Base-by-base conservation (phyloP, 495 filamentous ascomycete species). In the Penicillium samsonianum region DNA sequence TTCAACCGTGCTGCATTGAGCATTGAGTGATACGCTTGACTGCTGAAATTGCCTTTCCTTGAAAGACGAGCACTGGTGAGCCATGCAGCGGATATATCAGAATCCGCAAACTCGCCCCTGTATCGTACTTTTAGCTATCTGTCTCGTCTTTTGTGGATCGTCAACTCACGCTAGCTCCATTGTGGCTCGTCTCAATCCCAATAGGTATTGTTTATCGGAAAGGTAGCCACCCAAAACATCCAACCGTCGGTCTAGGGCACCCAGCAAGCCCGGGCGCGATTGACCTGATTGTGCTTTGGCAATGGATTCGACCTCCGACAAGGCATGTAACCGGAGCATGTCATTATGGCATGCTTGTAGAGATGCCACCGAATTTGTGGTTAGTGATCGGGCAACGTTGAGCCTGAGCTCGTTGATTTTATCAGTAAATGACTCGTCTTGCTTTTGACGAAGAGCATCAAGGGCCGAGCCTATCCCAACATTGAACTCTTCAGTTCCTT, bases 21-120 rank as follows among this genome's bases (percentile, higher is more conserved):
- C 53, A 97, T 90, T 20, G 93, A 90, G 73, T 95, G 91, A 78
- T 94, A 96, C 8, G 94, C 91, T 58, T 91, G 90, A 48, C 90
- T 85, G 50, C 85, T 87, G 40, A 89, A 88, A 50, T 87, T 86
- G 14, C 85, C 82, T 71, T 98, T 97, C 50, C 95, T 83, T 23
- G 91, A 91, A 38, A 99, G 80, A 60, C 87, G 85, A 37, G 94
- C 90, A 65, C 84, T 96, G 10, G 85, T 85, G 16, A 98, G 78
- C 94, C 93, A 98, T 30, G 89, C 81, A 19, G 86, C 83, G 19
- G 91, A 90, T 60, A 94, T 86, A 59, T 96, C 87, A 20, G 80
- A 78, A 65, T 88, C 80, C 7, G 77, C 77, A 55, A 82, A 80
- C 48, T 69, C 51, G 16, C 75, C 73, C 48, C 78, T 82, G 52